Conservation (phyloP, 2,329 filamentous ascomycete genomes). For the Trichothecium roseum region DNA sequence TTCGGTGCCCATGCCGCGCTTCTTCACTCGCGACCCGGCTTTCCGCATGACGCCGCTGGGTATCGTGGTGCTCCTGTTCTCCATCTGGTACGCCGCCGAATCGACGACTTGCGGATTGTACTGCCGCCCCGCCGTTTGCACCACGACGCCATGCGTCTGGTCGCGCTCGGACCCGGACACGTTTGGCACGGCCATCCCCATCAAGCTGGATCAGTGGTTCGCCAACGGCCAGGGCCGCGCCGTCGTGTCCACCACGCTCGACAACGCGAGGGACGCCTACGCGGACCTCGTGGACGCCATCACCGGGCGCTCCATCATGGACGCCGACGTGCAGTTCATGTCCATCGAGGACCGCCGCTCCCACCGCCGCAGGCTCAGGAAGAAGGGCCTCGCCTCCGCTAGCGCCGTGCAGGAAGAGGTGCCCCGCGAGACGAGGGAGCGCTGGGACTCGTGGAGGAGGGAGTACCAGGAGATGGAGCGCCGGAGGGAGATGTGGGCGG, state of each 20-base stretch:
- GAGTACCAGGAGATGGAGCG: slow-evolving; percentile 27
- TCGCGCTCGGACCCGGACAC: slow-evolving; percentile 42
- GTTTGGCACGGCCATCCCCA: slow-evolving; percentile 49
- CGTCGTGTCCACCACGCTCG: slow-evolving; percentile 21
- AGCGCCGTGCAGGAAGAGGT: slow-evolving; percentile 8
- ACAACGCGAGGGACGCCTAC: slow-evolving; percentile 34
- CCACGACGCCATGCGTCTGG: slow-evolving; percentile 38
- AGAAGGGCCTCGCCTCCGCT: slow-evolving; percentile 32
- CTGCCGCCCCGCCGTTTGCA: slow-evolving; percentile 43
- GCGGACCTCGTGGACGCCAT: slow-evolving; percentile 38
- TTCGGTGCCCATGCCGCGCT: slow-evolving; percentile 32
- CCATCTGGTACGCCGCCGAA: slow-evolving; percentile 46
- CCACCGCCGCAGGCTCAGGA: slow-evolving; percentile 38
- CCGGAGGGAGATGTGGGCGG: not conserved
- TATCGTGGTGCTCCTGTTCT: slow-evolving; percentile 28
- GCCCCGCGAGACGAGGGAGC: slow-evolving; percentile 28
- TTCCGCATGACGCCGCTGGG: slow-evolving; percentile 40
- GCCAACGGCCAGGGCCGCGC: slow-evolving; percentile 39
- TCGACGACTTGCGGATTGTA: slow-evolving; percentile 40
- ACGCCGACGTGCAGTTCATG: slow-evolving; percentile 31
- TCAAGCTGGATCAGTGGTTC: slow-evolving; percentile 52
- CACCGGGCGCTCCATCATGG: slow-evolving; percentile 32
- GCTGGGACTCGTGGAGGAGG: slow-evolving; percentile 33
- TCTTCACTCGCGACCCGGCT: slow-evolving; percentile 31
- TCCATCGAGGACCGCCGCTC: slow-evolving; percentile 35